Conservation (phyloP, 108 stramenopile species). For the Pseudonitzschia multistriata region DNA sequence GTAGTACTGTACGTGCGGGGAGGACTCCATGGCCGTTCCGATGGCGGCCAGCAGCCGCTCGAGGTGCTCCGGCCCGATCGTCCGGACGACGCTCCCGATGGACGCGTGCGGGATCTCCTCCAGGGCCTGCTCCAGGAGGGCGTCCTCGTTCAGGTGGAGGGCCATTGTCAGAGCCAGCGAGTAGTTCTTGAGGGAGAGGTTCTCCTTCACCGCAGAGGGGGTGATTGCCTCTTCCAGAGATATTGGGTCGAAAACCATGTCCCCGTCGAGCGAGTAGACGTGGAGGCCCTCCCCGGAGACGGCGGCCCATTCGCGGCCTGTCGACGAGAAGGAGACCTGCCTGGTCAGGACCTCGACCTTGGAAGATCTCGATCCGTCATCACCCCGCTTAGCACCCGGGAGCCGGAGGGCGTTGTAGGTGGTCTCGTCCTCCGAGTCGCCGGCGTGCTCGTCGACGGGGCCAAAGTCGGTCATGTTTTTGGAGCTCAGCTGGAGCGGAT, state of each 20-base stretch:
- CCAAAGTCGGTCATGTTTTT: conserved; percentile 81
- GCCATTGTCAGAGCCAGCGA: conserved; percentile 78
- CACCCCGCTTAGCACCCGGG: conserved; percentile 84
- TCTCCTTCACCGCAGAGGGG: conserved; percentile 72
- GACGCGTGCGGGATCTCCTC: conserved; percentile 79
- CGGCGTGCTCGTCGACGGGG: conserved; percentile 72
- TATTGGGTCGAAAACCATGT: conserved; percentile 91
- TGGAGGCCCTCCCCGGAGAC: conserved; percentile 89
- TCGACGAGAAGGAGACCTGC: conserved; percentile 84
- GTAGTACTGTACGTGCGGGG: conserved; percentile 89
- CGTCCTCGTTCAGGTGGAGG: conserved; percentile 82
- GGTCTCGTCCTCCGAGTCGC: conserved; percentile 72
- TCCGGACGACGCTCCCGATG: conserved; percentile 70
- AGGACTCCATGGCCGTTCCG: conserved; percentile 70
- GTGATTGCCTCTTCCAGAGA: conserved; percentile 84
- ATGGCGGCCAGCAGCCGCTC: conserved; percentile 77
- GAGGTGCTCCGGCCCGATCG: conserved; percentile 66
- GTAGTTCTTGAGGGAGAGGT: conserved; percentile 59
- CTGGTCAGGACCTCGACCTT: conserved; percentile 81
- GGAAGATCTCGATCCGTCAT: conserved; percentile 85
- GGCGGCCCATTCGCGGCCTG: conserved; percentile 86
- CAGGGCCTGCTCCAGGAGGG: conserved; percentile 68
- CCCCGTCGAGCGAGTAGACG: conserved; percentile 89
- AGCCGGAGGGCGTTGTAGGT: conserved; percentile 56
- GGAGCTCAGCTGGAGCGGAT: conserved; percentile 59